Base-by-base conservation (phyloP, 2,329 filamentous ascomycete genomes). In the Fusarium drepaniforme region DNA sequence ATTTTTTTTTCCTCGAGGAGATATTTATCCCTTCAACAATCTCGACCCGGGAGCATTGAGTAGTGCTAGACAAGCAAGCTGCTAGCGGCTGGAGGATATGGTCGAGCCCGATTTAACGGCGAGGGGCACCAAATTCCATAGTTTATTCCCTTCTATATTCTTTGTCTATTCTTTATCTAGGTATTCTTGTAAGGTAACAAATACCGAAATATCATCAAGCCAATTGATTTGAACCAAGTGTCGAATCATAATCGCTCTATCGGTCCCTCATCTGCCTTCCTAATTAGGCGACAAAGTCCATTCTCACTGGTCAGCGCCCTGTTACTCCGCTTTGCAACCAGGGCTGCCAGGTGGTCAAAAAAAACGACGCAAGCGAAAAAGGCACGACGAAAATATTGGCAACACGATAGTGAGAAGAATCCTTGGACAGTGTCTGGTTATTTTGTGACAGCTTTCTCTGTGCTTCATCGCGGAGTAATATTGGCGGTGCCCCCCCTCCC, bases 221-320 rank as follows among this genome's bases (percentile, higher is more conserved):
- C 2, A 33, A 15, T 15, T 21, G 18, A 56, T 33, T 33, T 33
- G 6, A 33, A 56, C 28, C 6, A 56, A 56, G 4, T 33, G 49
- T 56, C 18, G 49, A 56, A 56, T 33, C 28, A 15, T 30, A 56
- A 15, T 30, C 16, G 49, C 18, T n/a, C 7, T 4, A 4, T 33
- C 8, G 28, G 30, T 33, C 30, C 30, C 30, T 28, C 1, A 21
- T 16, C 46, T 15, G 38, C 58, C 75, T 82, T 77, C 81, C 81
- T 77, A 78, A 76, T 82, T 76, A 67, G 80, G 81, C 74, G 75
- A 63, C 70, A 60, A 58, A 68, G 68, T 67, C 46, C 25, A 57
- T 58, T 63, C 77, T 82, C 73, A 82, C 76, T 82, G 81, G 81
- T 68, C 74, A 75, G 63, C n/a, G 35, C 12, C n/a, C 3, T 44